Evolutionary conservation across 2,329 filamentous ascomycete genomes (phyloP).

Genomic region (Exophiala dermatitidis): DNA sequence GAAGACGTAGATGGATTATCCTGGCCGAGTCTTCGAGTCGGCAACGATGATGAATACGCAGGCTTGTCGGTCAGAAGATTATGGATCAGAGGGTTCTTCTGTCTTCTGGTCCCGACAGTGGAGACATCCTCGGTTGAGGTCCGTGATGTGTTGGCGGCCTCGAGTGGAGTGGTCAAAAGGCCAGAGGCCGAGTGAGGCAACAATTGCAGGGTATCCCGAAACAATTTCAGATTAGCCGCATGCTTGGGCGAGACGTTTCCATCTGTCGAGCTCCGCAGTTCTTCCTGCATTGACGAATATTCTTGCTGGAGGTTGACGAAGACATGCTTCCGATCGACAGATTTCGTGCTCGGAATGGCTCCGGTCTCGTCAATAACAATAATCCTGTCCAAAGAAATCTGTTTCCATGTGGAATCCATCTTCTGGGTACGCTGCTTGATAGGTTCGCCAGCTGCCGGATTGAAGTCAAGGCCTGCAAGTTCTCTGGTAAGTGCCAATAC

Average conservation of each 20-base stretch:
- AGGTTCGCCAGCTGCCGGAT: conserved; percentile 39
- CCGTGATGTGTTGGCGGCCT: conserved; percentile 60
- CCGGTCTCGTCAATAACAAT: conserved; percentile 84
- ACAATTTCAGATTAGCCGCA: conserved; percentile 51
- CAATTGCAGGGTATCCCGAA: conserved; percentile 62
- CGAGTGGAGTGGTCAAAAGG: conserved; percentile 76
- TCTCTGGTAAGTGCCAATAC: conserved; percentile 70
- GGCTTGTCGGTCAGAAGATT: conserved; percentile 95
- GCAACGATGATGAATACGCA: conserved; percentile 82
- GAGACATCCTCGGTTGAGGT: conserved; percentile 31
- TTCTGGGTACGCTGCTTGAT: conserved; percentile 35
- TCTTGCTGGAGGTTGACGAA: conserved; percentile 95
- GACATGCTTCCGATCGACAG: conserved; percentile 55
- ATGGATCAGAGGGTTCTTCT: conserved; percentile 82
- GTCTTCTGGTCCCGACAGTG: conserved; percentile 51
- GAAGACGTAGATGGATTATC: conserved; percentile 29
- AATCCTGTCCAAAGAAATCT: conserved; percentile 68
- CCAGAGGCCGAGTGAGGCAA: conserved; percentile 80
- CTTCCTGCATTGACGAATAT: conserved; percentile 59
- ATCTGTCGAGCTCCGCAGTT: conserved; percentile 44
- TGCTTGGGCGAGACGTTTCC: conserved; percentile 24
- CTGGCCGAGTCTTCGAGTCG: conserved; percentile 54
- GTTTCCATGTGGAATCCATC: conserved; percentile 39
- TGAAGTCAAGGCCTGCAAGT: conserved; percentile 59
- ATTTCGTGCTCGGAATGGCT: conserved; percentile 57